Conservation (phyloP, 164 flowering plant species). For the Magnolia sinica region DNA sequence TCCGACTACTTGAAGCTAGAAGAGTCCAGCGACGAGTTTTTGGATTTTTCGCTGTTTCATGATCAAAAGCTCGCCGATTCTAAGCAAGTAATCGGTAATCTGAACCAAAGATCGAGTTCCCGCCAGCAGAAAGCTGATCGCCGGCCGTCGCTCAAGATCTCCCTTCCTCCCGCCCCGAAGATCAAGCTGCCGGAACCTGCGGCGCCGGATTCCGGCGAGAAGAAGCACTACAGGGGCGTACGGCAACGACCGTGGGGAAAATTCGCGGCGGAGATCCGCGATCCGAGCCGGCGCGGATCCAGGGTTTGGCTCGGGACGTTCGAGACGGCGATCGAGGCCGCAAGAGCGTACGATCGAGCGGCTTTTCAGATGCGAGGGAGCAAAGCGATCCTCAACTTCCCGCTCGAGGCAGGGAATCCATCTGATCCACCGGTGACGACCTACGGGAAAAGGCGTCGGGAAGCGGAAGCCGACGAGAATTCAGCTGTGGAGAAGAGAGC, state of each 20-base stretch:
- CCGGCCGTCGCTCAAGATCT: conserved; percentile 23
- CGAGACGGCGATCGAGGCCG: conserved; percentile 46
- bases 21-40: conserved; percentile 1
- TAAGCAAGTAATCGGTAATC: background rate
- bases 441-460: conserved; percentile 10
- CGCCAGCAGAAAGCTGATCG: conserved; percentile 21
- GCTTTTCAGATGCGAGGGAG: conserved; percentile 43
- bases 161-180: conserved; percentile 18
- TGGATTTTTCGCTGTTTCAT: background rate
- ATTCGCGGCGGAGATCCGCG: conserved; percentile 48
- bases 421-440: conserved; percentile 15
- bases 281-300: conserved; percentile 32
- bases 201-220: conserved; percentile 21
- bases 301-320: conserved; percentile 48
- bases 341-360: conserved; percentile 42
- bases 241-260: conserved; percentile 46
- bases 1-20: background rate
- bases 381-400: conserved; percentile 49
- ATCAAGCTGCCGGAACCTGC: conserved; percentile 1
- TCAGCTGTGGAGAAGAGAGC: background rate
- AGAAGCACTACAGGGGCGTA: conserved; percentile 40
- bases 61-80: background rate
- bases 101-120: background rate
- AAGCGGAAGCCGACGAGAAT: conserved; percentile 4
- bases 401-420: conserved; percentile 35